phyloP scores from a whole-genome alignment of 352 stramenopile species.

The Phytophthora sp. region DNA sequence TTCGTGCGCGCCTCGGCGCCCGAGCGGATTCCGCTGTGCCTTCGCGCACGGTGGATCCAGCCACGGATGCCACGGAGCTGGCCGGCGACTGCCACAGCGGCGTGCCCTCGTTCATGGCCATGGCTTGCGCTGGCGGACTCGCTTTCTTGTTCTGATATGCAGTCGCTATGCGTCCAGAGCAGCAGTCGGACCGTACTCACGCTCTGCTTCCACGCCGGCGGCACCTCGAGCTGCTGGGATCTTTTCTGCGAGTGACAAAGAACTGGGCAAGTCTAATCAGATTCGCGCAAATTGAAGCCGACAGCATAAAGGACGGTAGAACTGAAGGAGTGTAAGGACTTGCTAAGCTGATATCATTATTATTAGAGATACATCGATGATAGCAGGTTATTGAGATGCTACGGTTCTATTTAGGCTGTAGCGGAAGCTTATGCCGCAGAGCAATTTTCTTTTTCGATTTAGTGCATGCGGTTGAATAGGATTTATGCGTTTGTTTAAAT shows the following conservation, averaged over 20 bases:
- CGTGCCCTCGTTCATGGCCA: conserved; percentile 55
- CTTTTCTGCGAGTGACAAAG: conserved; percentile 31
- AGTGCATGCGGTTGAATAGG: neutral
- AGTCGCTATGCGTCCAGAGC: conserved; percentile 1
- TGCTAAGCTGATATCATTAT: neutral
- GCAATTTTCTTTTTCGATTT: neutral
- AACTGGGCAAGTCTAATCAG: conserved; percentile 8
- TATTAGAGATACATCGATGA: neutral
- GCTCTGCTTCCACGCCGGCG: neutral
- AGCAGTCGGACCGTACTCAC: conserved; percentile 5
- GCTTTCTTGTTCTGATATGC: conserved; percentile 4
- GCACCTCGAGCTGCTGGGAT: conserved; percentile 17
- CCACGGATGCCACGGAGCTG: conserved; percentile 29
- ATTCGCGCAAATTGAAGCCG: conserved; percentile 5
- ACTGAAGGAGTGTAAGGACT: neutral
- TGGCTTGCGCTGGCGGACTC: neutral
- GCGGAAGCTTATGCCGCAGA: neutral
- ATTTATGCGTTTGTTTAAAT: neutral
- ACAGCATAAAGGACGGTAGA: too few species aligned
- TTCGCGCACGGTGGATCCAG: conserved; percentile 21
- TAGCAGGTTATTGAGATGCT: neutral
- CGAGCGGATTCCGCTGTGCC: conserved; percentile 3
- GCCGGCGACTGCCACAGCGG: conserved; percentile 44
- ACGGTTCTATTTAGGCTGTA: neutral
- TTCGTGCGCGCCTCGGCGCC: neutral